Evolutionary conservation across 345 rosid species (phyloP), one percentile per base, ranked within the genome.

Genomic region (Microcos paniculata): DNA sequence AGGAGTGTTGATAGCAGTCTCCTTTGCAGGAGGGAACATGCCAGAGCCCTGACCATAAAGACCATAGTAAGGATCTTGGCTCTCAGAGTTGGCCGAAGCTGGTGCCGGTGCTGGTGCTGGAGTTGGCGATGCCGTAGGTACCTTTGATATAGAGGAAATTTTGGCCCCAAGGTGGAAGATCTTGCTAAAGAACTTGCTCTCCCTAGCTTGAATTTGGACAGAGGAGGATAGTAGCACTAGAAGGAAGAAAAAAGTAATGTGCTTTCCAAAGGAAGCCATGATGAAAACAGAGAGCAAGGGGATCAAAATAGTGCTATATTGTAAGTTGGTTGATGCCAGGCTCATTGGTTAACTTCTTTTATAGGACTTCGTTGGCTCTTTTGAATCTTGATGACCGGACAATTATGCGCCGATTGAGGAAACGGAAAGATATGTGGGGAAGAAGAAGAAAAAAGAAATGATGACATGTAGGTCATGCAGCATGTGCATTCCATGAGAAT

Each of bases 41-140:
- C 73, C 70, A 7, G 69, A 70, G 4, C 77, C 87, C 4, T 35
- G 80, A 46, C 86, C 89, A 26, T 77, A 87, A 65, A 74, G 77
- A 48, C 87, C 89, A 61, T 85, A 70, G 9, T 49, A 48, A 58
- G 67, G 78, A 18, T 75, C 53, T 52, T 53, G 55, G 56, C 8
- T 61, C 23, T 31, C 67, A 0, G 21, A 16, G 56, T 58, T 18
- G 35, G 21, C 53, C 1, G 72, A 33, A 0, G 9, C 24, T 8
- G 43, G 18, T 24, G 35, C 62, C 2, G 74, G 68, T 0, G 69
- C 35, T 8, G 58, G 46, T 13, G 45, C 57, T 3, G 73, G 14
- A 45, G 51, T 40, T 59, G 71, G 58, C 49, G 16, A 55, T 62
- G 53, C 0, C 13, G 43, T 52, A 64, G 80, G 75, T 72, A 14